Conservation (phyloP, 2,329 filamentous ascomycete species). For the Ophiostoma sp. region DNA sequence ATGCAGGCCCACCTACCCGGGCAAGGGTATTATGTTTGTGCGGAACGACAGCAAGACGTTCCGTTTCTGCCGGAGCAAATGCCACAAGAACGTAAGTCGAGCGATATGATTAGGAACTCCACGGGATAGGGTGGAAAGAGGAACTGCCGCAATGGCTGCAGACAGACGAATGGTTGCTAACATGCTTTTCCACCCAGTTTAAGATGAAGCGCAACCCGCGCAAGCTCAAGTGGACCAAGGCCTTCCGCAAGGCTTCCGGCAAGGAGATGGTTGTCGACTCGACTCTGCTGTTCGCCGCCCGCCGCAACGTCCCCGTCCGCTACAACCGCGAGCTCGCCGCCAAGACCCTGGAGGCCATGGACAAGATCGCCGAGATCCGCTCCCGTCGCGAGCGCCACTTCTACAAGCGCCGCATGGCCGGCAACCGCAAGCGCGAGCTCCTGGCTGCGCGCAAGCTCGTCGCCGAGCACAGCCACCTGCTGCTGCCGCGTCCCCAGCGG, state of each 20-base stretch:
- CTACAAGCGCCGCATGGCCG: constrained; percentile 90
- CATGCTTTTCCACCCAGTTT: constrained; percentile 54
- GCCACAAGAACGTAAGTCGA: constrained; percentile 57
- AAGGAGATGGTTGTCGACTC: constrained; percentile 91
- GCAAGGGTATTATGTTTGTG: constrained; percentile 58
- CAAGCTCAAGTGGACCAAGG: constrained; percentile 97
- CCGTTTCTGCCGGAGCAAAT: constrained; percentile 61
- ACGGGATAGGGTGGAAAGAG: neutral
- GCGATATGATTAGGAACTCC: neutral
- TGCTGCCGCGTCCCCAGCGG: constrained; percentile 61
- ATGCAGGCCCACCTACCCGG: constrained; percentile 50
- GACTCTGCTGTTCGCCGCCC: constrained; percentile 86
- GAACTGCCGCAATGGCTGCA: neutral
- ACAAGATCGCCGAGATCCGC: constrained; percentile 83
- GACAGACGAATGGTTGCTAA: neutral
- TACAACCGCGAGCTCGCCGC: constrained; percentile 92
- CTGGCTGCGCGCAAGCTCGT: constrained; percentile 84
- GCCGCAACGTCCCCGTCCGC: constrained; percentile 89
- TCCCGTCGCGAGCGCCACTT: constrained; percentile 82
- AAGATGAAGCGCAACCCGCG: constrained; percentile 98
- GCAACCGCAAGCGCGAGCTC: constrained; percentile 80
- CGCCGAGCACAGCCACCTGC: constrained; percentile 85
- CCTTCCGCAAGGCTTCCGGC: constrained; percentile 79
- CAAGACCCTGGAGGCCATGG: constrained; percentile 89
- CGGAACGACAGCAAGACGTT: constrained; percentile 55